Evolutionary conservation across 176 grass and related monocot genomes (phyloP).

Genomic region (Secale cereale): DNA sequence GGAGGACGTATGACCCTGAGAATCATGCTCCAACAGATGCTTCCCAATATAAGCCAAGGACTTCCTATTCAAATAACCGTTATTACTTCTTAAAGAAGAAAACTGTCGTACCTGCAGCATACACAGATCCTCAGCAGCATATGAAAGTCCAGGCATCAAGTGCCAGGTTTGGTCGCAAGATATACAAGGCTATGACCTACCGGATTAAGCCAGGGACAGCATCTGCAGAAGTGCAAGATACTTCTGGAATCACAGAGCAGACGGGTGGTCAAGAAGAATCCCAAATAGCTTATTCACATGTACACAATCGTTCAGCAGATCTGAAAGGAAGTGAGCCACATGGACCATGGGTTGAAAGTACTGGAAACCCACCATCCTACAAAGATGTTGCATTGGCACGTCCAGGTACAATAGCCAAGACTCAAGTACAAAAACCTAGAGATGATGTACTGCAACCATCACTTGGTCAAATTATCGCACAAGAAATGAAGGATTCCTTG

Average conservation of each 20-base stretch:
- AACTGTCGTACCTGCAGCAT: slow-evolving; percentile 60
- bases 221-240: slow-evolving; percentile 39
- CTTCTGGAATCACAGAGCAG: slow-evolving; percentile 44
- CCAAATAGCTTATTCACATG: slow-evolving; percentile 33
- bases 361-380: slow-evolving; percentile 78
- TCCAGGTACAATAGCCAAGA: slow-evolving; percentile 88
- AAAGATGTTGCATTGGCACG: slow-evolving; percentile 98
- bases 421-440: slow-evolving; percentile 66
- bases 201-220: slow-evolving; percentile 71
- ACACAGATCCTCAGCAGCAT: slow-evolving; percentile 68
- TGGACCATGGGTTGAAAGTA: slow-evolving; percentile 47
- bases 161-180: slow-evolving; percentile 78
- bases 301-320: slow-evolving; percentile 40
- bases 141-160: slow-evolving; percentile 80
- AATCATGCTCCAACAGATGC: slow-evolving; percentile 56
- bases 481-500: slow-evolving; percentile 61
- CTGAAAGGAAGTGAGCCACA: slow-evolving; percentile 53
- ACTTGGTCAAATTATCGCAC: slow-evolving; percentile 52
- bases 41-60: slow-evolving; percentile 66
- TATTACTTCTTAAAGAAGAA: slow-evolving; percentile 94
- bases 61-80: slow-evolving; percentile 70
- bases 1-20: slow-evolving; percentile 48
- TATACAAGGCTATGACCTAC: slow-evolving; percentile 83
- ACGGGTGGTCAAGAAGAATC: slow-evolving; percentile 40
- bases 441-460: slow-evolving; percentile 51